phyloP scores from a whole-genome alignment of 2,329 filamentous ascomycete species.

The Penicillium concentricum region DNA sequence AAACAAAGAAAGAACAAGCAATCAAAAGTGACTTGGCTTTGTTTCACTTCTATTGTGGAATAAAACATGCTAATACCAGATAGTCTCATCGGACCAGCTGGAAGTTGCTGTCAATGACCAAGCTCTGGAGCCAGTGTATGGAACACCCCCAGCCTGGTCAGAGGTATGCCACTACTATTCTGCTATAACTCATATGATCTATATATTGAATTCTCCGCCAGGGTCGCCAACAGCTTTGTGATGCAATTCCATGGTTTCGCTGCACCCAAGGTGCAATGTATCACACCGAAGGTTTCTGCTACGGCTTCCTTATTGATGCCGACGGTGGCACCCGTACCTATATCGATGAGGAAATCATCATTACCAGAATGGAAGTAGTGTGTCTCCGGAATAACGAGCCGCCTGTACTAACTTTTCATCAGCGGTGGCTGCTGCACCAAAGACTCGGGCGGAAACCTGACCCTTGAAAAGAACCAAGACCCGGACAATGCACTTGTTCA shows the following conservation, averaged over 20 bases:
- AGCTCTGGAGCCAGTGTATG: not conserved
- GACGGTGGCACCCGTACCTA: slow-evolving; percentile 56
- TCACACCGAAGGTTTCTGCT: slow-evolving; percentile 48
- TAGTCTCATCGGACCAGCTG: not conserved
- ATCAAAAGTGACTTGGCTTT: not conserved
- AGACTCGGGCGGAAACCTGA: slow-evolving; percentile 49
- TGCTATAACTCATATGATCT: not conserved
- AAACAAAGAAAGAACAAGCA: not conserved
- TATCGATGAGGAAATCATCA: slow-evolving; percentile 61
- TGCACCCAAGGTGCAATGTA: slow-evolving; percentile 62
- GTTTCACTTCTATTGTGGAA: too few species aligned
- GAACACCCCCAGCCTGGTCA: slow-evolving; percentile 2
- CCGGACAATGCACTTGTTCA: slow-evolving; percentile 41
- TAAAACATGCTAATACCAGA: not conserved
- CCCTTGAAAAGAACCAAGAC: slow-evolving; percentile 52
- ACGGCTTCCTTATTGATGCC: slow-evolving; percentile 60
- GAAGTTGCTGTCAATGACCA: not conserved
- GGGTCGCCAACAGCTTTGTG: slow-evolving; percentile 60
- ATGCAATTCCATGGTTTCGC: slow-evolving; percentile 63
- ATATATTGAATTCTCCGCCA: not conserved
- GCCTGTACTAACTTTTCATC: slow-evolving; percentile 15
- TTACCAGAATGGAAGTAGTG: slow-evolving; percentile 58
- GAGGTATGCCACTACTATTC: not conserved
- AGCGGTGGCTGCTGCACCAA: slow-evolving; percentile 56
- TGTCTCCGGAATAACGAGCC: not conserved